These are phyloP conservation scores for Zymoseptoria ardabiliae DNA, from an alignment of 2,329 filamentous ascomycete species.

Conservation along the genomic window DNA sequence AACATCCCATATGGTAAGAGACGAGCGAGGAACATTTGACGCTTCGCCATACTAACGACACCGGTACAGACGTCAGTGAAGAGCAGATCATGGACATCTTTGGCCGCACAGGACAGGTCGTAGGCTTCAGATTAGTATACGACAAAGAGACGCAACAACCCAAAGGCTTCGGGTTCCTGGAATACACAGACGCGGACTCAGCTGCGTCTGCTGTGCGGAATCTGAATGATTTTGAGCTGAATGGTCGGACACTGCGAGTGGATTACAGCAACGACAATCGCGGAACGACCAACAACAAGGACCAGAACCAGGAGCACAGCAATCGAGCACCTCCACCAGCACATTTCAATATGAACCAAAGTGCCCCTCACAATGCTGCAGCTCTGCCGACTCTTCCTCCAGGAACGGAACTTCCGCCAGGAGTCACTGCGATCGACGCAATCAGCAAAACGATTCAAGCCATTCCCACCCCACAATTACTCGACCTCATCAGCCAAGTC, in stretches of 20 bases:
- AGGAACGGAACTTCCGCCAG: conserved; percentile 75
- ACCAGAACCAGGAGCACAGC: conserved; percentile 10
- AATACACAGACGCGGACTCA: conserved; percentile 87
- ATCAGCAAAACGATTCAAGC: conserved; percentile 87
- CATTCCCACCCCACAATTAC: conserved; percentile 77
- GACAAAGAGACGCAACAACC: conserved; percentile 91
- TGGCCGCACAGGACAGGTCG: conserved; percentile 77
- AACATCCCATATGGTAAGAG: conserved; percentile 71
- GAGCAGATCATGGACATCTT: conserved; percentile 95
- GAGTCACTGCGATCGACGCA: conserved; percentile 77
- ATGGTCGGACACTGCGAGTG: conserved; percentile 87
- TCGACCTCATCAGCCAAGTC: conserved; percentile 92
- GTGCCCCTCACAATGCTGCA: conserved; percentile 36
- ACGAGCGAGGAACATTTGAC: not conserved
- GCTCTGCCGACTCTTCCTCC: conserved; percentile 72
- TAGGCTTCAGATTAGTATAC: conserved; percentile 89
- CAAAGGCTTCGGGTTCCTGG: conserved; percentile 94
- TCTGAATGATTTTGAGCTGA: conserved; percentile 89
- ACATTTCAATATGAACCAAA: conserved; percentile 37
- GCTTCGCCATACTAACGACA: conserved; percentile 1
- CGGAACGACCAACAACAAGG: conserved; percentile 35
- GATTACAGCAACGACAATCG: conserved; percentile 93
- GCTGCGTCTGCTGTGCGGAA: conserved; percentile 93
- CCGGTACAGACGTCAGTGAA: conserved; percentile 70
- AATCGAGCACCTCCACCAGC: conserved; percentile 32